Percentiles rank a stretch among this genome's conserved stretches.
These are phyloP conservation scores for Pseudozyma flocculosa DNA, from an alignment of 1,284 basidiomycete genomes.

Conservation along the genomic window DNA sequence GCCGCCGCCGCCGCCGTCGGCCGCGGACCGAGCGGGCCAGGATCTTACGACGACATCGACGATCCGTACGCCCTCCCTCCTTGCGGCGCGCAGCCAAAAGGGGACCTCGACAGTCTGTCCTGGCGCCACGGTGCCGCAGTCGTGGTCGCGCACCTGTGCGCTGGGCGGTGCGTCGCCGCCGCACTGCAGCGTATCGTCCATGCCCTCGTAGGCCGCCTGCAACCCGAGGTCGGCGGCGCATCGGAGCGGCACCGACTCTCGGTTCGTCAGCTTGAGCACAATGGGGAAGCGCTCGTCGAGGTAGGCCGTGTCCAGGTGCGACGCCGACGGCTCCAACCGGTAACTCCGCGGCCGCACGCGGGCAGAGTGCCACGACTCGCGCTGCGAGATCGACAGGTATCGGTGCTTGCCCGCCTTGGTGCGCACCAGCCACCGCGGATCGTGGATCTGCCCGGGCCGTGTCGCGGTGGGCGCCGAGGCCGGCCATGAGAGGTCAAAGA, in stretches of 20 bases:
- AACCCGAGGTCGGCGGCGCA: slow-evolving; percentile 11
- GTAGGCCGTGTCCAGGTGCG: slow-evolving; percentile 1
- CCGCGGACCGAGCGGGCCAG: too few relatives aligned
- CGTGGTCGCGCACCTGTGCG: slow-evolving; percentile 1
- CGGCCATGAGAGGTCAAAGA: background rate
- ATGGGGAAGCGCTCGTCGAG: slow-evolving; percentile 20
- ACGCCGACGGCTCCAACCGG: slow-evolving; percentile 5
- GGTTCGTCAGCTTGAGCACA: slow-evolving; percentile 10
- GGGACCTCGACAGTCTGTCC: slow-evolving; percentile 4
- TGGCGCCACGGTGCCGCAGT: slow-evolving; percentile 8
- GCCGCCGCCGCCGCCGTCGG: too few relatives aligned
- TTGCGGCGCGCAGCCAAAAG: background rate
- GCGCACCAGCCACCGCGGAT: slow-evolving; percentile 7
- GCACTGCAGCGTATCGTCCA: slow-evolving; percentile 8
- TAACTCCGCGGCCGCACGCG: slow-evolving; percentile 6
- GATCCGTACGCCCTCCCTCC: background rate
- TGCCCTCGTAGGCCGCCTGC: slow-evolving; percentile 24
- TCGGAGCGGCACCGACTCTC: slow-evolving; percentile 3
- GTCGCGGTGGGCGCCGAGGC: too few relatives aligned
- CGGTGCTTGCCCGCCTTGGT: background rate
- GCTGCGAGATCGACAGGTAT: slow-evolving; percentile 5
- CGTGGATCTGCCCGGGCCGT: background rate
- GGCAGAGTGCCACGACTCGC: background rate
- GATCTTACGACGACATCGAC: background rate
- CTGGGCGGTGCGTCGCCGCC: slow-evolving; percentile 4